Conservation (phyloP, 2,329 filamentous ascomycete species). For the Botrytis aclada region DNA sequence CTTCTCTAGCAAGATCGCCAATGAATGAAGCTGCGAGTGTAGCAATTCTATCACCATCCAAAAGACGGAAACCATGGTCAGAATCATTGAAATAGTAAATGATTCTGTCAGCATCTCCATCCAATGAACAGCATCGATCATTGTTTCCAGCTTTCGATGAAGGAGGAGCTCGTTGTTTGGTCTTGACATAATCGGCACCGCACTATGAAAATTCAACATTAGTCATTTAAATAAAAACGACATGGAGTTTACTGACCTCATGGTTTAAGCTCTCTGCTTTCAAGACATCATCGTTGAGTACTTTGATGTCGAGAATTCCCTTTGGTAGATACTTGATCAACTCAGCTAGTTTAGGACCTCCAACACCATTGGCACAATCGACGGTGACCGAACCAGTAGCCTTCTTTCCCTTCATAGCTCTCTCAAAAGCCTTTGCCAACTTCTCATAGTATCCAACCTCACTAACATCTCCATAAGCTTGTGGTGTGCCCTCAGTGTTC, state of each 20-base stretch:
- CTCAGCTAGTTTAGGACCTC: slow-evolving; percentile 84
- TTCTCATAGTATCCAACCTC: slow-evolving; percentile 96
- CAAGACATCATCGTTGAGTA: slow-evolving; percentile 91
- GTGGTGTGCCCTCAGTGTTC: slow-evolving; percentile 85
- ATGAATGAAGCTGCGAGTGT: slow-evolving; percentile 93
- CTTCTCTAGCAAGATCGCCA: slow-evolving; percentile 77
- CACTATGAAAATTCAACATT: slow-evolving; percentile 52
- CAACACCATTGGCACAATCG: slow-evolving; percentile 95
- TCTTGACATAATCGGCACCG: slow-evolving; percentile 97
- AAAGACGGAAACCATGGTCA: slow-evolving; percentile 80
- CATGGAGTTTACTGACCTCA: slow-evolving; percentile 55
- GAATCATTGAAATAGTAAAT: slow-evolving; percentile 92
- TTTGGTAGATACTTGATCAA: slow-evolving; percentile 78
- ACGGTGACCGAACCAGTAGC: slow-evolving; percentile 74
- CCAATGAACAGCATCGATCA: slow-evolving; percentile 83
- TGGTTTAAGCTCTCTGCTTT: slow-evolving; percentile 86
- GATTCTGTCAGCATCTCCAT: slow-evolving; percentile 92
- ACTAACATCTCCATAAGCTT: slow-evolving; percentile 83
- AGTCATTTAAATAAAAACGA: neutral
- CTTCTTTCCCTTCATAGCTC: slow-evolving; percentile 74
- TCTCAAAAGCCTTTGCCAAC: slow-evolving; percentile 77
- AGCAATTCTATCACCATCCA: slow-evolving; percentile 95
- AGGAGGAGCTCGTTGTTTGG: slow-evolving; percentile 85
- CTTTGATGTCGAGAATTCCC: slow-evolving; percentile 73
- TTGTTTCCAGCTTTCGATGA: slow-evolving; percentile 72